These are phyloP conservation scores for Suhomyces coccinellae DNA, from an alignment of 1,139 yeast genomes.

Conservation along the genomic window DNA sequence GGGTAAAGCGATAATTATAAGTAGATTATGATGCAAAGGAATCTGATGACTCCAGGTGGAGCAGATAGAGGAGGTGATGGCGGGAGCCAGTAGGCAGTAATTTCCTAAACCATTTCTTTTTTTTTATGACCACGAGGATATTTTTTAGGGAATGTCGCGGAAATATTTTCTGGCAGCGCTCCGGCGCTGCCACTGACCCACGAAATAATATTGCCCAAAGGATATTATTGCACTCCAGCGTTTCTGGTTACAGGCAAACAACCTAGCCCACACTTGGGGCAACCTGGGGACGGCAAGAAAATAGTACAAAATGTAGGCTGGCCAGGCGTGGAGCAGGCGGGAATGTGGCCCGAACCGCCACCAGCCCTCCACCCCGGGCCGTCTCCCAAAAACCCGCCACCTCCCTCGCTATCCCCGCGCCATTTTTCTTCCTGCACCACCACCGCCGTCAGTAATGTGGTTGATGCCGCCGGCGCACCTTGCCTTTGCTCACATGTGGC, in stretches of 20 bases:
- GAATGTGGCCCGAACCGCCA: background rate
- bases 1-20: slow-evolving; percentile 1
- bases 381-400: background rate
- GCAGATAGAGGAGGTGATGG: slow-evolving; percentile 1
- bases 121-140: slow-evolving; percentile 1
- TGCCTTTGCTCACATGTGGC: background rate
- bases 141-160: background rate
- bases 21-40: background rate
- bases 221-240: slow-evolving; percentile 1
- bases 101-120: slow-evolving; percentile 9
- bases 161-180: slow-evolving; percentile 1
- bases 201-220: background rate
- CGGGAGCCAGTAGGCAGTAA: slow-evolving; percentile 5
- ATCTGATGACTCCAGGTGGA: background rate
- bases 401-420: background rate
- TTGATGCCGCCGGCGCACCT: too few species aligned
- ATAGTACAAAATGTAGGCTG: background rate
- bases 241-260: slow-evolving; percentile 2
- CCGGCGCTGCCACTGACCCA: background rate
- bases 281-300: background rate
- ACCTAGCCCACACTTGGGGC: slow-evolving; percentile 2
- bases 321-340: background rate
- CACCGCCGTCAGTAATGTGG: too few species aligned
- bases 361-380: background rate
- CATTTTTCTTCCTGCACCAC: too few species aligned